These are phyloP conservation scores for Colletotrichum gloeosporioides DNA, from an alignment of 2,329 filamentous ascomycete genomes.

Conservation along the genomic window DNA sequence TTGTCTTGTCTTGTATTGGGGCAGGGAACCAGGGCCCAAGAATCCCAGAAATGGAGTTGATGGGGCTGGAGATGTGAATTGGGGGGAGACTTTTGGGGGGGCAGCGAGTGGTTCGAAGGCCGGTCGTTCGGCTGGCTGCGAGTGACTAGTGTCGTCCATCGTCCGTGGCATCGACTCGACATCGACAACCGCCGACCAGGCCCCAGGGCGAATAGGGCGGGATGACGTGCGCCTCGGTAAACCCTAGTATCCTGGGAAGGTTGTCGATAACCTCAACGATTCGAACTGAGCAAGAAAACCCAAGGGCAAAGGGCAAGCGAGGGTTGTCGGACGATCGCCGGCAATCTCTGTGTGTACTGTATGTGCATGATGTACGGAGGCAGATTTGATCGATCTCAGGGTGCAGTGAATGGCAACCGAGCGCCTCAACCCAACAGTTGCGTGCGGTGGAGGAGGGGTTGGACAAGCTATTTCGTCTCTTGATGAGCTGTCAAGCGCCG, in stretches of 20 bases:
- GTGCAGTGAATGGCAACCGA: neutral
- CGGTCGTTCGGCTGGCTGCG: constrained; percentile 15
- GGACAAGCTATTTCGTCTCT: constrained; percentile 7
- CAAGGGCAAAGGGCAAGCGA: neutral
- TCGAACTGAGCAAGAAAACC: neutral
- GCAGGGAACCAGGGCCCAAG: neutral
- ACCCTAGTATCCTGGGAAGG: constrained; percentile 20
- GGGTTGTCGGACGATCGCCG: constrained; percentile 17
- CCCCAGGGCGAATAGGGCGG: constrained; percentile 16
- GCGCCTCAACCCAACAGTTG: neutral
- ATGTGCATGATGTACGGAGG: neutral
- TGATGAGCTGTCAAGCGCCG: constrained; percentile 8
- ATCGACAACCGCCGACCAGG: constrained; percentile 1
- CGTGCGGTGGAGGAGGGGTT: neutral
- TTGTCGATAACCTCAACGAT: constrained; percentile 15
- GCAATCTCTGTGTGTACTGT: neutral
- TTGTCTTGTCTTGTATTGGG: constrained; percentile 3
- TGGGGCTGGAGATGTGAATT: constrained; percentile 4
- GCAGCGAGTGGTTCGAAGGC: neutral
- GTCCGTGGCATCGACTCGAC: neutral
- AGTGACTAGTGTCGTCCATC: constrained; percentile 12
- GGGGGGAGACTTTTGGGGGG: neutral
- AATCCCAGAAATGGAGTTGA: neutral
- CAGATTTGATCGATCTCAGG: constrained; percentile 1
- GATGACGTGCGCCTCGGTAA: constrained; percentile 21